Conservation (phyloP, 2,329 filamentous ascomycete species). For the Fusarium nurragi region DNA sequence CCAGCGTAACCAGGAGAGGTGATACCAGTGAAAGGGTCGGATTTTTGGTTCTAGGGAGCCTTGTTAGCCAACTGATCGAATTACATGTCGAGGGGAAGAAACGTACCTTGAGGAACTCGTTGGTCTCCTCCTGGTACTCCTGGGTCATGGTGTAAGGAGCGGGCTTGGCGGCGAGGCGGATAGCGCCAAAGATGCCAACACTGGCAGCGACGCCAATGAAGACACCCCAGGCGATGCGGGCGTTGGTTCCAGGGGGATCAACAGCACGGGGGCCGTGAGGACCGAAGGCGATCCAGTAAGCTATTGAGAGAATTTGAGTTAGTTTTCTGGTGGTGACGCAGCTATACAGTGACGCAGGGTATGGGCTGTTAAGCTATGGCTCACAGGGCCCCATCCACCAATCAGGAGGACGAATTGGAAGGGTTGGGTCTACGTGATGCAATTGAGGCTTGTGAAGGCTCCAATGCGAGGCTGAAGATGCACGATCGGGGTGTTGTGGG, state of each 20-base stretch:
- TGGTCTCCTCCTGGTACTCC: conserved; percentile 95
- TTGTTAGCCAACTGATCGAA: conserved; percentile 22
- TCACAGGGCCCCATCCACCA: conserved; percentile 26
- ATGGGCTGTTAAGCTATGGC: conserved; percentile 29
- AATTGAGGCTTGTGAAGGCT: conserved; percentile 39
- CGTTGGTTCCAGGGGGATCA: conserved; percentile 83
- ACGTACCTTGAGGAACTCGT: conserved; percentile 89
- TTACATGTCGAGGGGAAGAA: background rate
- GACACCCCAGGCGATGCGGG: conserved; percentile 80
- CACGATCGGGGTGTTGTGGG: conserved; percentile 20
- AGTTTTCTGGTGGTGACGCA: conserved; percentile 44
- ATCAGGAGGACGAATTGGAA: conserved; percentile 38
- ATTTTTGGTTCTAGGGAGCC: conserved; percentile 74
- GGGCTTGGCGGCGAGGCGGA: conserved; percentile 77
- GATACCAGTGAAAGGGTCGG: conserved; percentile 88
- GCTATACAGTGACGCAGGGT: conserved; percentile 23
- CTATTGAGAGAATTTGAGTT: conserved; percentile 64
- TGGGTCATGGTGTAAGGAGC: conserved; percentile 89
- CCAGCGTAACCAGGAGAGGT: conserved; percentile 81
- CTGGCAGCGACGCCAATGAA: conserved; percentile 72
- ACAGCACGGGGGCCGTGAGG: conserved; percentile 91
- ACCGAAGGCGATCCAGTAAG: conserved; percentile 99
- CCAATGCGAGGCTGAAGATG: conserved; percentile 35
- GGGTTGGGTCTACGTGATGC: conserved; percentile 36
- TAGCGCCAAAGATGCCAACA: conserved; percentile 74